These are phyloP conservation scores for Cichorium intybus DNA, from an alignment of 140 eudicot genomes.

Conservation along the genomic window DNA sequence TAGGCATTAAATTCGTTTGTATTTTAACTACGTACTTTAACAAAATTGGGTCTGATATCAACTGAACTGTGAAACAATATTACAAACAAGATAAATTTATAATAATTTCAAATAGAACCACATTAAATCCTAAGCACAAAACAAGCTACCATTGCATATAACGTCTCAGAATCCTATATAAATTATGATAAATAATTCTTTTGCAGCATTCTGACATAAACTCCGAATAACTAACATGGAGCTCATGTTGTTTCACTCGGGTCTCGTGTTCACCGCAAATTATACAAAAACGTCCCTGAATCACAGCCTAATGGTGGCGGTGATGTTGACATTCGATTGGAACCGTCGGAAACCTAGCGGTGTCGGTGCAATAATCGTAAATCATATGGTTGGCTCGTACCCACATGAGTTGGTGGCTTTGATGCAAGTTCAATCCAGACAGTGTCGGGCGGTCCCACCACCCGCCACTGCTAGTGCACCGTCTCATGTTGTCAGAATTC, in stretches of 20 bases:
- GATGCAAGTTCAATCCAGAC: constrained; percentile 74
- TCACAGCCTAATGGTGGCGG: constrained; percentile 38
- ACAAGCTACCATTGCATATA: not conserved
- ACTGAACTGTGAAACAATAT: no score
- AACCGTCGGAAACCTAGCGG: constrained; percentile 51
- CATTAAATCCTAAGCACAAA: not conserved
- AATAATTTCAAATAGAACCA: not conserved
- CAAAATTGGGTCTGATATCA: not conserved
- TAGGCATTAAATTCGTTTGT: no score
- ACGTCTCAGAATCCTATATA: not conserved
- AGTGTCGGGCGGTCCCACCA: constrained; percentile 88
- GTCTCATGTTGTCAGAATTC: constrained; percentile 38
- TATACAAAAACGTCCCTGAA: not conserved
- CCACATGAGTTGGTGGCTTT: constrained; percentile 80
- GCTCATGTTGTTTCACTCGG: not conserved
- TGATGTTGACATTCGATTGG: constrained; percentile 81
- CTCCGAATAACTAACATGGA: not conserved
- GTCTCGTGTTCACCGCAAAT: not conserved
- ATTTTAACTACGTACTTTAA: no score
- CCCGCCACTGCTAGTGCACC: constrained; percentile 48
- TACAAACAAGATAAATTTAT: not conserved
- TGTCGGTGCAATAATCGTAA: constrained; percentile 71
- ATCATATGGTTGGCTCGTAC: constrained; percentile 81
- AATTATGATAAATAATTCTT: not conserved
- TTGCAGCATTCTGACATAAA: not conserved